These are phyloP conservation scores for Silene latifolia DNA, from an alignment of 148 eudicot species.

Conservation along the genomic window DNA sequence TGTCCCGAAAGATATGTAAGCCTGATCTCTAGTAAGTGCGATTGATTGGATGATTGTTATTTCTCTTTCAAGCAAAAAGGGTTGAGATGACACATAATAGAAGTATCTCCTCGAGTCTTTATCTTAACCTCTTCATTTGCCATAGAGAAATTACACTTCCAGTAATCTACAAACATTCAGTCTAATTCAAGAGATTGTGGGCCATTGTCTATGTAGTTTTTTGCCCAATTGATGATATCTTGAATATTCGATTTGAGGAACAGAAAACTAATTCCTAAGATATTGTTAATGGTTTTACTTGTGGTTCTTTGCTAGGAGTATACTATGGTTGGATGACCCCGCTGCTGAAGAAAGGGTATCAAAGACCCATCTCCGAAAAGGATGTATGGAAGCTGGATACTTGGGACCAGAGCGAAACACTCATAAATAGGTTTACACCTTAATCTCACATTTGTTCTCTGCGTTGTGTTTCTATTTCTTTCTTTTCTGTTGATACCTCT, in stretches of 20 bases:
- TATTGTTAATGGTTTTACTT: not conserved
- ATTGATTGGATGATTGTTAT: not conserved
- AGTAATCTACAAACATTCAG: not conserved
- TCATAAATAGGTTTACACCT: slow-evolving; percentile 46
- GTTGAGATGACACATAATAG: not conserved
- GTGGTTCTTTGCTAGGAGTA: not conserved
- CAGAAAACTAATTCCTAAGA: no score
- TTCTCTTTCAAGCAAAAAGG: slow-evolving; percentile 3
- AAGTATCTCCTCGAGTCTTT: not conserved
- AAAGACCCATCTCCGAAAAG: slow-evolving; percentile 76
- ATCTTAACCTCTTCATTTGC: not conserved
- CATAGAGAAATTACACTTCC: not conserved
- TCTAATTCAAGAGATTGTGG: not conserved
- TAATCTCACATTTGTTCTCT: not conserved
- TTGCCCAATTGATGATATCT: no score
- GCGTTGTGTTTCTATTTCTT: not conserved
- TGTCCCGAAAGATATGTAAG: slow-evolving; percentile 70
- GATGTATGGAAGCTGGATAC: slow-evolving; percentile 85
- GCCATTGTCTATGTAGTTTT: not conserved
- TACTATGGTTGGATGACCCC: slow-evolving; percentile 11
- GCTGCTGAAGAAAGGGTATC: slow-evolving; percentile 36
- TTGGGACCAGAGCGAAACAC: slow-evolving; percentile 74
- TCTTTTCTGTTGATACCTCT: not conserved
- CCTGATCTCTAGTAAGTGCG: slow-evolving; percentile 56
- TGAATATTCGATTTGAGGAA: no score